Base-by-base conservation (phyloP, 331 rosid species). In the Pyracantha coccinea region DNA sequence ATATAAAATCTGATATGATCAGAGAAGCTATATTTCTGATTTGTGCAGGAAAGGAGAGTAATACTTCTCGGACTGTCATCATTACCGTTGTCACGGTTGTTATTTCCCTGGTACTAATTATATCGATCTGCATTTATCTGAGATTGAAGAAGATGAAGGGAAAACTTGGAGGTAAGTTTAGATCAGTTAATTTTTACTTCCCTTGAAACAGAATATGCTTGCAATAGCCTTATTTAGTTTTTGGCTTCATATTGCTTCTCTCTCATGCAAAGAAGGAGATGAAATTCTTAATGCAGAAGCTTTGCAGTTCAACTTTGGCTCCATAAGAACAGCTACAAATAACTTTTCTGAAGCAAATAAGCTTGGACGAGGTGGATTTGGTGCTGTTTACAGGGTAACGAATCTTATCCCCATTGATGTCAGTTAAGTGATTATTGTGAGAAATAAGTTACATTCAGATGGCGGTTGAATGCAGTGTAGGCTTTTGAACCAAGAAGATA, bases 321-420 rank as follows among this genome's bases (percentile, higher is more conserved):
- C 81, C 5, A 68, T 86, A 1, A 78, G 47, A 76, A 21, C 29
- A 12, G 92, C 89, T 3, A 86, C 88, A 20, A 11, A 57, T 17
- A 74, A 88, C 65, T 88, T 90, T 41, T 71, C 89, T 2, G 71
- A 64, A 50, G 78, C 38, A 35, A 88, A 90, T 65, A 86, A 65
- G 28, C 70, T 88, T 10, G 90, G 93, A 47, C 75, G 78, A 64
- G 93, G 88, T 13, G 91, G 89, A 38, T 88, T 86, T 76, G 91
- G 89, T 8, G 23, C 73, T 15, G 91, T 90, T 53, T 90, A 86
- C 45, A 71, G 1, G 50, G 65, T 54, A 54, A 71, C 4, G 17
- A 16, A 69, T 8, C 60, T 1, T 3, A 53, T 13, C 29, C 29
- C 0, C 4, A 21, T n/a, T 6, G 20, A 28, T 10, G 6, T 77